Evolutionary conservation across 257 asterid species (phyloP).

Genomic region (Solanum stenotomum): DNA sequence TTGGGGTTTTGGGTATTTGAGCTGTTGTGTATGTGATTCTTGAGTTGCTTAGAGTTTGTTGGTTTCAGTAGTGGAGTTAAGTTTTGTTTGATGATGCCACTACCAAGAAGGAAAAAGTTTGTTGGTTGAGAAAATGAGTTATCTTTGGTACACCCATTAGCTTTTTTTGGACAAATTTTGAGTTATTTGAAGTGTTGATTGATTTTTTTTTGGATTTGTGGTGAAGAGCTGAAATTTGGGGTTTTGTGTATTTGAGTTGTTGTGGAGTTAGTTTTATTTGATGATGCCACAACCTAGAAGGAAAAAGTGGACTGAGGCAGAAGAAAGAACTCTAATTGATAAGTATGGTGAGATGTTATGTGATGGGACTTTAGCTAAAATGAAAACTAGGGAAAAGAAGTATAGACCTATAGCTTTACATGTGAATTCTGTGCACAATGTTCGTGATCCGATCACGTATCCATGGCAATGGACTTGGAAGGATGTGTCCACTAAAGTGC

Average conservation of each 20-base stretch:
- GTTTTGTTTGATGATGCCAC: constrained; percentile 51
- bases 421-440: constrained; percentile 72
- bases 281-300: constrained; percentile 92
- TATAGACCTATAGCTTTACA: constrained; percentile 73
- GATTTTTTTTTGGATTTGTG: background rate
- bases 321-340: constrained; percentile 85
- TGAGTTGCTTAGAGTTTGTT: background rate
- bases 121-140: background rate
- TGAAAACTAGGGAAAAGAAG: constrained; percentile 93
- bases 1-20: background rate
- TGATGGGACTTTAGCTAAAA: constrained; percentile 74
- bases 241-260: background rate
- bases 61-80: background rate
- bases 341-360: constrained; percentile 71
- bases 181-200: background rate
- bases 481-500: constrained; percentile 92
- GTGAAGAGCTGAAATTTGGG: background rate
- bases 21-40: background rate
- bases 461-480: constrained; percentile 99
- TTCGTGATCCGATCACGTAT: constrained; percentile 46
- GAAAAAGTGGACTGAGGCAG: constrained; percentile 98
- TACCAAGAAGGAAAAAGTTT: constrained; percentile 77
- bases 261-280: constrained; percentile 1
- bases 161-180: background rate
- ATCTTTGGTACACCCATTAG: background rate